These are phyloP conservation scores for Aspergillaceae sp. DNA, from an alignment of 2,329 filamentous ascomycete species.

Conservation along the genomic window DNA sequence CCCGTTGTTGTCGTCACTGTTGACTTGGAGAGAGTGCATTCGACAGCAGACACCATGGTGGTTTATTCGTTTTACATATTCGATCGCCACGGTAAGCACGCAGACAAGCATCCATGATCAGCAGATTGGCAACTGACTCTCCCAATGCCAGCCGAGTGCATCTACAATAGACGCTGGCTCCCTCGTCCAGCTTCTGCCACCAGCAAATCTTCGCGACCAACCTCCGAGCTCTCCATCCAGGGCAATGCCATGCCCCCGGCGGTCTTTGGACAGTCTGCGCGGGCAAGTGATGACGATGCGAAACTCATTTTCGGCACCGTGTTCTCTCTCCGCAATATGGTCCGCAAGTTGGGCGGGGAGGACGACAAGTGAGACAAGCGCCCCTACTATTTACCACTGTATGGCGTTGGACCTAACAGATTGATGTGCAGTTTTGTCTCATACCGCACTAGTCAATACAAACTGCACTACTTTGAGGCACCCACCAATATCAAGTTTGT, in stretches of 20 bases:
- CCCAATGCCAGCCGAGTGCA: constrained; percentile 68
- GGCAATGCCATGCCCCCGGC: constrained; percentile 33
- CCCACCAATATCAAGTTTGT: constrained; percentile 93
- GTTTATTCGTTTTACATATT: constrained; percentile 99
- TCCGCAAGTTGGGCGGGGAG: constrained; percentile 83
- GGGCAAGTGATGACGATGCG: constrained; percentile 68
- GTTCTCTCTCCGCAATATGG: constrained; percentile 95
- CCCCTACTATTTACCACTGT: not conserved
- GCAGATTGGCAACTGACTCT: constrained; percentile 1
- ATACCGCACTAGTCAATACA: constrained; percentile 90
- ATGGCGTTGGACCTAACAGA: too few species aligned
- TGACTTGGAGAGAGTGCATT: not conserved
- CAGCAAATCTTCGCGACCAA: constrained; percentile 41
- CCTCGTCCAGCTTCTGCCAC: constrained; percentile 43
- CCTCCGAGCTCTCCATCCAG: constrained; percentile 40
- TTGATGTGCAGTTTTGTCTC: constrained; percentile 63
- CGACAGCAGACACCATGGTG: constrained; percentile 54
- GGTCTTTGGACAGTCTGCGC: constrained; percentile 30
- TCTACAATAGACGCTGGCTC: constrained; percentile 86
- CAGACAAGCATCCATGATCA: too few species aligned
- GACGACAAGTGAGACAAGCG: constrained; percentile 57
- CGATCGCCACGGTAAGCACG: constrained; percentile 75
- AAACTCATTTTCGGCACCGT: constrained; percentile 97
- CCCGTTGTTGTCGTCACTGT: not conserved
- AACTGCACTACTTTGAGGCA: constrained; percentile 98